Base-by-base conservation (phyloP, 345 rosid genomes). In the Salix exigua region DNA sequence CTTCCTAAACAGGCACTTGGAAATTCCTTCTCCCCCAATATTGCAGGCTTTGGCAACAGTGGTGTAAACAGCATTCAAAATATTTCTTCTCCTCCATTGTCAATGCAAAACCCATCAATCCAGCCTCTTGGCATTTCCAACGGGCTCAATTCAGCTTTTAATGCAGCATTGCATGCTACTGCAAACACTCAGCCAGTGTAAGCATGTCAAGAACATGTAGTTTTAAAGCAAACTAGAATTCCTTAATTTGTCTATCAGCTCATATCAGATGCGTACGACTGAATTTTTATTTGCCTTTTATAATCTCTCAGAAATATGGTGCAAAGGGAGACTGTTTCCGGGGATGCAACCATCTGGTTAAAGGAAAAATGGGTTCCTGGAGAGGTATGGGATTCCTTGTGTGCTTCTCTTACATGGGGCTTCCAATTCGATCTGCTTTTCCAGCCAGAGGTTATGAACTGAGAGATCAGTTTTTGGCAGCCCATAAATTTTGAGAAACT, bases 341-440 rank as follows among this genome's bases (percentile, higher is more conserved):
- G 81, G 64, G 96, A 89, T 79, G 77, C 66, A 9, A 87, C 87
- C 79, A 76, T 94, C 48, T 94, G 98, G 97, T 71, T 85, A 66
- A 91, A 92, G 82, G 93, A 89, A 77, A 90, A 82, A 76, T 94
- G 98, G 98, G 79, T 28, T 51, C 91, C 88, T 46, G 97, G 98
- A 65, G 96, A 94, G 98, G 97, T 92, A 85, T 77, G 70, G 61
- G 35, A 64, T 64, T 69, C 66, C 11, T 7, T 30, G 4, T 30
- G 4, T 72, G 63, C 74, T 71, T 26, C 28, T 25, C 25, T 33
- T 68, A 40, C 25, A 70, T 37, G 58, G 63, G 33, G 21, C 26
- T 38, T 23, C 18, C 66, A 19, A 68, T 61, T 72, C 53, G 46
- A 78, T 75, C 37, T 50, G 50, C 23, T 9, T 30, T 67, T 21